phyloP scores from a whole-genome alignment of 345 rosid species.

The Populus tremula region DNA sequence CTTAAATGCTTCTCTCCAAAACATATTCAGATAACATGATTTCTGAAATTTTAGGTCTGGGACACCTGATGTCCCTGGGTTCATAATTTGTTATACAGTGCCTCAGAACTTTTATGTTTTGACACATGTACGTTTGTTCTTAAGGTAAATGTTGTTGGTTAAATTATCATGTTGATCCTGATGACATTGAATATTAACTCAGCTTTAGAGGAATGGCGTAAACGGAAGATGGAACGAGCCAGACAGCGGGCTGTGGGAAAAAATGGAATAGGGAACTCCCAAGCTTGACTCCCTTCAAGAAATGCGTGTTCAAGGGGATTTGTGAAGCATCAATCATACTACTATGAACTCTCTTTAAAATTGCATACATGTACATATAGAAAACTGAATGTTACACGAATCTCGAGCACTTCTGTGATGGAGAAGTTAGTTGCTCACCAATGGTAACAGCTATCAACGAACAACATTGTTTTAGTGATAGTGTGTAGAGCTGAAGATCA shows the following conservation, averaged over 20 bases:
- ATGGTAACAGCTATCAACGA: neutral
- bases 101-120: neutral
- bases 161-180: neutral
- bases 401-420: neutral
- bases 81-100: neutral
- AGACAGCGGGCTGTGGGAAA: conserved; percentile 62
- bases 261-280: conserved; percentile 46
- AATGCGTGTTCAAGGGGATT: neutral
- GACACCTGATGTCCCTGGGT: neutral
- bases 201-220: conserved; percentile 93
- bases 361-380: neutral
- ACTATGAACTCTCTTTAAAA: neutral
- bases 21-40: neutral
- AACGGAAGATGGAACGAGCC: conserved; percentile 84
- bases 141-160: neutral
- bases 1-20: neutral
- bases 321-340: neutral
- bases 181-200: conserved; percentile 11
- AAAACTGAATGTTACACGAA: neutral
- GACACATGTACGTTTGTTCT: neutral
- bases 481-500: neutral
- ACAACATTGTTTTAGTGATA: neutral
- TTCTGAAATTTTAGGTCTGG: neutral
- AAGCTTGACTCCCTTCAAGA: conserved; percentile 17
- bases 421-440: neutral